A percentile compares a stretch with the other conserved stretches of the same genome.
These are phyloP conservation scores for Camellia granthamiana DNA, from an alignment of 148 eudicot genomes.

Conservation along the genomic window DNA sequence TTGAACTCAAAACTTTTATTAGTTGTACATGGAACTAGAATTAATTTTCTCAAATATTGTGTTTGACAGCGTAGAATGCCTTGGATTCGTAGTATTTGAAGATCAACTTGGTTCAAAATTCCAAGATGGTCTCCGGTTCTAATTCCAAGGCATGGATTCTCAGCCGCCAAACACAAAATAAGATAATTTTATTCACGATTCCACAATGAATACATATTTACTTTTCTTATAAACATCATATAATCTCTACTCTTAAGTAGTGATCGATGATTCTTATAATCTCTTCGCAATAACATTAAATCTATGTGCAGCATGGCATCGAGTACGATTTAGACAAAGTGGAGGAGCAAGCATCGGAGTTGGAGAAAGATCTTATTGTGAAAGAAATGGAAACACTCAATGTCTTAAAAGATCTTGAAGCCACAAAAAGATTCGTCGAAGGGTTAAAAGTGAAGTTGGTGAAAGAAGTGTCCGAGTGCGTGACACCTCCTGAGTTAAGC, in stretches of 20 bases:
- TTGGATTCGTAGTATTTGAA: not conserved
- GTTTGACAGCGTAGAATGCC: not conserved
- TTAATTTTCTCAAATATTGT: not conserved
- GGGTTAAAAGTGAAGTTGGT: constrained; percentile 56
- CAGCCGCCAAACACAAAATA: not conserved
- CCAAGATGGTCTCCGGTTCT: not conserved
- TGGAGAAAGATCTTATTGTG: constrained; percentile 52
- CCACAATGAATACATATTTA: not conserved
- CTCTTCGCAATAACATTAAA: not conserved
- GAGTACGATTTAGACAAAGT: constrained; percentile 36
- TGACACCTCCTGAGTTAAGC: constrained; percentile 10
- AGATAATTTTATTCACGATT: too few species aligned
- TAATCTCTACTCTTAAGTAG: not conserved
- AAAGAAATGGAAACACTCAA: constrained; percentile 71
- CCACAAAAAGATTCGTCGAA: constrained; percentile 60
- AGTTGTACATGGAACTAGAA: not conserved
- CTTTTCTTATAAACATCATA: too few species aligned
- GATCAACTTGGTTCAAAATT: too few species aligned
- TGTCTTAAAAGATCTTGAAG: constrained; percentile 62
- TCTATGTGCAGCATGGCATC: constrained; percentile 29
- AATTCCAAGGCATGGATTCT: not conserved
- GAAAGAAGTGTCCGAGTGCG: constrained; percentile 41
- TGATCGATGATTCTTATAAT: not conserved
- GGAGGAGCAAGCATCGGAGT: constrained; percentile 46
- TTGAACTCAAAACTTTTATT: not conserved